Conservation (phyloP, 192 early-diverging fungal genomes). For the Entophlyctis luteolus region DNA sequence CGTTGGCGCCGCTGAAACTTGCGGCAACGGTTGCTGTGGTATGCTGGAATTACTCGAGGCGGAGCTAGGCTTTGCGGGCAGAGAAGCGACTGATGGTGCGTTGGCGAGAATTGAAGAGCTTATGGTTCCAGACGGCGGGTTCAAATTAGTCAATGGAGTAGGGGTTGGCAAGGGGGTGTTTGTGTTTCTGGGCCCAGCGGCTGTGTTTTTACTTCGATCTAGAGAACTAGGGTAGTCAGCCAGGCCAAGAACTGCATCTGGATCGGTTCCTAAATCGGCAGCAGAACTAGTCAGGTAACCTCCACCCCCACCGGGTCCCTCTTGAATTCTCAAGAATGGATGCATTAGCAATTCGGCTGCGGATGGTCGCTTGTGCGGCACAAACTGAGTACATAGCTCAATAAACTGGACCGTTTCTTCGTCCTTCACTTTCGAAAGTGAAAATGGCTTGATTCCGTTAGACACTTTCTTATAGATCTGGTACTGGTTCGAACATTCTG, state of each 20-base stretch:
- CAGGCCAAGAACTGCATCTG: background rate
- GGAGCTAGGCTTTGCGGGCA: no score
- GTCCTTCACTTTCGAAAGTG: slow-evolving; percentile 61
- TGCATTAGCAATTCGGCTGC: slow-evolving; percentile 47
- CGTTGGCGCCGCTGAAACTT: background rate
- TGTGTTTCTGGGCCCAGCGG: no score
- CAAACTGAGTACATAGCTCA: slow-evolving; percentile 60
- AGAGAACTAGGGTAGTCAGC: no score
- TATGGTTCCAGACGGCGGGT: background rate
- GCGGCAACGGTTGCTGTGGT: background rate
- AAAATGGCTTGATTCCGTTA: slow-evolving; percentile 66
- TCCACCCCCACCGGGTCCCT: background rate
- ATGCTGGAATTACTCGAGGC: no score
- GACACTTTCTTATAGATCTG: slow-evolving; percentile 82
- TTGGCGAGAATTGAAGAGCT: background rate
- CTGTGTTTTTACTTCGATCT: no score
- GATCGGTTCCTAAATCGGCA: no score
- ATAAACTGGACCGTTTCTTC: slow-evolving; percentile 63
- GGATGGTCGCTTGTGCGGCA: slow-evolving; percentile 44
- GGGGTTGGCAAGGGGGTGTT: background rate
- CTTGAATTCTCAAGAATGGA: slow-evolving; percentile 37
- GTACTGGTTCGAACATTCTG: slow-evolving; percentile 77
- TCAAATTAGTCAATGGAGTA: background rate
- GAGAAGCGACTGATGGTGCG: no score
- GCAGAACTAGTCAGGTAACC: background rate